phyloP scores from a whole-genome alignment of 2,329 filamentous ascomycete genomes.

The Gnomoniopsis sp. region DNA sequence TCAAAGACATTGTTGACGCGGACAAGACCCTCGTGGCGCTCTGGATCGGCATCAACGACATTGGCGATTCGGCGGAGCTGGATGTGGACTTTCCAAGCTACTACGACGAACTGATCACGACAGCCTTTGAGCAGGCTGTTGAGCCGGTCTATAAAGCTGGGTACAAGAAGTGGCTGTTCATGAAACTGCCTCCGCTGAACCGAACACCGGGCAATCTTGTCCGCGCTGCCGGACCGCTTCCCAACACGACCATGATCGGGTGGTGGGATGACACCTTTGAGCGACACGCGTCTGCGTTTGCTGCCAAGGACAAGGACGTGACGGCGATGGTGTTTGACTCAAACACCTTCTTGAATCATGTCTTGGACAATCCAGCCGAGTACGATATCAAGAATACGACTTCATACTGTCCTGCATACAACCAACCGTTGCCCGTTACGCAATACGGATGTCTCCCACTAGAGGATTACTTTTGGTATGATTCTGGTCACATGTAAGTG shows the following conservation, averaged over 20 bases:
- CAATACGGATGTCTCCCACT: conserved; percentile 28
- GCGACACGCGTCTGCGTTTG: conserved; percentile 32
- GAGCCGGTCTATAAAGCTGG: conserved; percentile 38
- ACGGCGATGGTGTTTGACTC: conserved; percentile 29
- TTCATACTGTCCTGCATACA: conserved; percentile 24
- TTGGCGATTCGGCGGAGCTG: conserved; percentile 44
- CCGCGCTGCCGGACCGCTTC: conserved; percentile 29
- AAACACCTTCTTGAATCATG: conserved; percentile 28
- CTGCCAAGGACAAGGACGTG: conserved; percentile 16
- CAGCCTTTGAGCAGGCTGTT: conserved; percentile 37
- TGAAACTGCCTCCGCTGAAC: conserved; percentile 50
- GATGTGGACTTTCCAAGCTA: conserved; percentile 39
- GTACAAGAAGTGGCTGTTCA: conserved; percentile 45
- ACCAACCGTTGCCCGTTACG: conserved; percentile 20
- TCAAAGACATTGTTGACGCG: conserved; percentile 30
- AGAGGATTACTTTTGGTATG: conserved; percentile 30
- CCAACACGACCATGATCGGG: conserved; percentile 42
- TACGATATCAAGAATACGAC: conserved; percentile 29
- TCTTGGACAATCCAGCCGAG: conserved; percentile 25
- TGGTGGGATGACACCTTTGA: conserved; percentile 40
- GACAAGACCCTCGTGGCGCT: conserved; percentile 42
- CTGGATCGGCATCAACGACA: conserved; percentile 58
- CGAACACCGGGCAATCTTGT: conserved; percentile 36
- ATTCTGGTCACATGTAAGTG: conserved; percentile 25
- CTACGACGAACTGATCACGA: conserved; percentile 38